Evolutionary conservation across 352 stramenopile genomes (phyloP), one percentile per base, ranked within the genome.

Genomic region (Albugo laibachii): DNA sequence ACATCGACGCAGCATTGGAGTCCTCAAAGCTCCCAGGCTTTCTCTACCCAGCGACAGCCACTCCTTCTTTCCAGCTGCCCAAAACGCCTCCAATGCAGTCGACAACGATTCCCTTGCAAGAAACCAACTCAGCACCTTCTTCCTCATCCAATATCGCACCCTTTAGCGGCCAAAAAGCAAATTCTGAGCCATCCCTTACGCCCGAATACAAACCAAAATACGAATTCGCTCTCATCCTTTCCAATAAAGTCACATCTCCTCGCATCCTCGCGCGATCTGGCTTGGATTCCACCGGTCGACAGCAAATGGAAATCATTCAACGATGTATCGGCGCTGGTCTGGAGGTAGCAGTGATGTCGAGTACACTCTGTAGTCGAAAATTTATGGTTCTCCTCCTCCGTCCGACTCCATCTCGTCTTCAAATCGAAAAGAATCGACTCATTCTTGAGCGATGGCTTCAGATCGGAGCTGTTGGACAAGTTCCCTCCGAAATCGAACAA

Each of bases 391-490:
- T 89, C 2, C 55, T 89, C 5, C 46, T 89, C 5, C 63, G 64
- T 31, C 77, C 77, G 13, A 83, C 70, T 11, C 57, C 60, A 1
- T 59, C 64, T 11, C 67, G 77, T 5, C 45, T 89, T 15, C 66
- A 84, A 43, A 86, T 78, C 15, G 77, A 89, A 39, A 84, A 84
- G 38, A 89, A 60, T 50, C 68, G 77, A 1, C 53, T 89, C 2
- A 74, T 81, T 39, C 62, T 89, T 10, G 77, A 89, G 45, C 77
- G 77, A 11, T 89, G 77, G 77, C 62, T 89, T 18, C 73, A 89
- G 46, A 89, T 89, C 19, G 77, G 77, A 48, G 77, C 77, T 20
- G 74, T 89, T 0, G 77, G 77, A 14, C 74, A 89, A 68, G 74
- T 89, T 2, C 77, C 77, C 4, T 87, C 74, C 0, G 77, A 89